Evolutionary conservation across 257 asterid genomes (phyloP), one percentile per base, ranked within the genome.

Genomic region (Solanum sitiens): DNA sequence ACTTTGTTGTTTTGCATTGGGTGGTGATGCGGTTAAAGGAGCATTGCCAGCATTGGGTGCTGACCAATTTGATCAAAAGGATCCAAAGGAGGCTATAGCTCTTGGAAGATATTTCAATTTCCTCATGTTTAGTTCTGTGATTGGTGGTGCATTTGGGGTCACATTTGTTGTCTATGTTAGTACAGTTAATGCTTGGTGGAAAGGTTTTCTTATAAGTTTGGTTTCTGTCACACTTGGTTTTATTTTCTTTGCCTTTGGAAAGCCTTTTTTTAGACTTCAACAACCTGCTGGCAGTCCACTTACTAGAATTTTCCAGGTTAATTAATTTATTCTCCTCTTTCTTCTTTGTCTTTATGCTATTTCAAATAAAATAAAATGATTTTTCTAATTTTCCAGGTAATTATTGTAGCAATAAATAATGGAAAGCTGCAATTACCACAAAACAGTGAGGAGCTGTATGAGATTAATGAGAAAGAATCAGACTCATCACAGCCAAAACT

Each of bases 1-100:
- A 6, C 85, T 97, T 67, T 91, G 92, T 59, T 72, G 95, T 40
- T 20, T 95, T 77, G 98, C 98, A 3, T 85, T 95, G 30, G 99
- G 99, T 5, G 85, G 86, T 9, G 98, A 98, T 18, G 98, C 98
- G 61, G 92, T 93, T 4, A 92, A 90, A 79, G 98, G 98, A 5
- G 92, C 98, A 4, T 94, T 97, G 18, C 96, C 99, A 1, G 92
- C 99, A 1, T 92, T 97, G 2, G 99, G 99, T 16, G 99, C 98
- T 0, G 99, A 97, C 87, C 98, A 97, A 33, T 97, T 95, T 40
- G 93, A 93, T 35, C 89, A 88, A 8, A 94, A 91, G 65, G 93
- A 93, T 85, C 93, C 98, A 0, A 93, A 92, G 37, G 94, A 91
- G 71, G 94, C 95, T 27, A 95, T 95, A 86, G 95, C 94, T 6